Percentiles rank a stretch among this genome's conserved stretches.
Evolutionary conservation across 2,329 filamentous ascomycete species (phyloP).

Genomic region (Diaporthe destruens): DNA sequence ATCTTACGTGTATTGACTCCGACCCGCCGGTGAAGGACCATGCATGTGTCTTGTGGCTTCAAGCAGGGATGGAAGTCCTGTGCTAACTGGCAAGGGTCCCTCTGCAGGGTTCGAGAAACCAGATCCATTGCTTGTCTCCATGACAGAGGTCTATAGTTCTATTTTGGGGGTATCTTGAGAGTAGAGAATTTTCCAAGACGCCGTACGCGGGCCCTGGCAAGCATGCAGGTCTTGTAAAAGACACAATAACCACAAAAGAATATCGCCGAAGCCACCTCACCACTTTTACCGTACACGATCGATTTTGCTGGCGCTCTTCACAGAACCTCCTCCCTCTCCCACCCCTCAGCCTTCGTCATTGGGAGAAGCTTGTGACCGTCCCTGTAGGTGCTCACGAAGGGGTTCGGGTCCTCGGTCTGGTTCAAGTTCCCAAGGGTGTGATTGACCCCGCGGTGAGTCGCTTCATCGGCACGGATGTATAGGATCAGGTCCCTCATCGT

Average conservation of each 20-base stretch:
- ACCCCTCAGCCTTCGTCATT: constrained; percentile 76
- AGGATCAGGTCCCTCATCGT: constrained; percentile 89
- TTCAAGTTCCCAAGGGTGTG: constrained; percentile 92
- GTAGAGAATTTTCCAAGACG: constrained; percentile 27
- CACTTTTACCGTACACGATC: not conserved
- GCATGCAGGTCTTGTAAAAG: not conserved
- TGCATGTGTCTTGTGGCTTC: constrained; percentile 9
- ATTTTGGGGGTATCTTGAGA: constrained; percentile 32
- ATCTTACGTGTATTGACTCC: not conserved
- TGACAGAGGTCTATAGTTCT: constrained; percentile 20
- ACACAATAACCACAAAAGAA: not conserved
- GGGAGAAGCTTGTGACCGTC: constrained; percentile 73
- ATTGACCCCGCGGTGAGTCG: constrained; percentile 93
- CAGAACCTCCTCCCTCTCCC: constrained; percentile 83
- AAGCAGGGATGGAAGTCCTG: not conserved
- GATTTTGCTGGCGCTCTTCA: not conserved
- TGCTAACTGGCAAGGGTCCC: not conserved
- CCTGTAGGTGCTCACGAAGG: constrained; percentile 88
- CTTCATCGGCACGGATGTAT: constrained; percentile 82
- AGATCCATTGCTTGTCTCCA: constrained; percentile 8
- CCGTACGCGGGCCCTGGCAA: not conserved
- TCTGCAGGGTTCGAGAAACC: not conserved
- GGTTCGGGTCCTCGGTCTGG: constrained; percentile 89
- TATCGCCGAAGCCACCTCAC: not conserved
- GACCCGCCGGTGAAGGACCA: constrained; percentile 4